These are phyloP conservation scores for Galerina sulciceps DNA, from an alignment of 768 basidiomycete genomes.

Conservation along the genomic window DNA sequence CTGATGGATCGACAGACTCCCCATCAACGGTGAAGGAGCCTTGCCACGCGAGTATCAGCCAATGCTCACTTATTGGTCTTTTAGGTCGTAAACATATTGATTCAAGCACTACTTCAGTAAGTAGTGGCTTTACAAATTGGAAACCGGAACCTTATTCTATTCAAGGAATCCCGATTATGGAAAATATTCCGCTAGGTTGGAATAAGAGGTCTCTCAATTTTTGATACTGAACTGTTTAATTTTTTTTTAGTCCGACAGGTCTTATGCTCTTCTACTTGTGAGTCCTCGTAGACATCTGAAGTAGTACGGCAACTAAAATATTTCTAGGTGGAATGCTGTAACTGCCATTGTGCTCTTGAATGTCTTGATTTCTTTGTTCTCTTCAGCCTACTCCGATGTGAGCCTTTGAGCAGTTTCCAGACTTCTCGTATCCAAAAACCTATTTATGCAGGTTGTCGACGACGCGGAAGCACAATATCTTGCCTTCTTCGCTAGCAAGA, in stretches of 20 bases:
- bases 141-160: background rate
- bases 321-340: slow-evolving; percentile 76
- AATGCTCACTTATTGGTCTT: background rate
- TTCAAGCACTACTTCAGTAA: slow-evolving; percentile 85
- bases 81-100: slow-evolving; percentile 70
- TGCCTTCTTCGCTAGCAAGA: slow-evolving; percentile 89
- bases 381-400: slow-evolving; percentile 90
- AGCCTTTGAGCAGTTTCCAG: slow-evolving; percentile 17
- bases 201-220: background rate
- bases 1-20: slow-evolving; percentile 75
- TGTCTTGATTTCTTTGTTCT: slow-evolving; percentile 93
- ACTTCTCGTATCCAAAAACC: background rate
- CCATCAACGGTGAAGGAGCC: slow-evolving; percentile 43
- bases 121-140: slow-evolving; percentile 16
- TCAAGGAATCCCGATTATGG: slow-evolving; percentile 63
- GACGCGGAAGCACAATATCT: slow-evolving; percentile 92
- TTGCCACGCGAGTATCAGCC: background rate
- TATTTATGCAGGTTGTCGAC: slow-evolving; percentile 59
- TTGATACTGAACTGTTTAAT: background rate
- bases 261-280: slow-evolving; percentile 82
- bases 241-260: slow-evolving; percentile 49
- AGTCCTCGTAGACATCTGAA: slow-evolving; percentile 23
- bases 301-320: background rate
- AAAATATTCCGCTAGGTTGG: slow-evolving; percentile 55
- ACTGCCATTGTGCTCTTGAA: slow-evolving; percentile 88